These are phyloP conservation scores for Oemleria cerasiformis DNA, from an alignment of 306 rosid species.

Conservation along the genomic window DNA sequence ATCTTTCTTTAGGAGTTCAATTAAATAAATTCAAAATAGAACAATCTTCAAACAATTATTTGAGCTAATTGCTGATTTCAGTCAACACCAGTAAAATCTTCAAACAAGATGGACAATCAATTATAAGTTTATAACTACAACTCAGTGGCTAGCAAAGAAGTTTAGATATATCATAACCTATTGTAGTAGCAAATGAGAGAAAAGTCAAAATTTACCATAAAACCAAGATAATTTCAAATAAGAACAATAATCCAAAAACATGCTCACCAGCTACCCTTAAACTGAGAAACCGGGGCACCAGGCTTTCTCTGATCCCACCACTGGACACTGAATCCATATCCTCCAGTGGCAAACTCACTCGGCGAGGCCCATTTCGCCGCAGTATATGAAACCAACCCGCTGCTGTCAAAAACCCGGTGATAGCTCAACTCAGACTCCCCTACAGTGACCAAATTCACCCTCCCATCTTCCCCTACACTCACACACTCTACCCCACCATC, in stretches of 20 bases:
- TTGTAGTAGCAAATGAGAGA: no score
- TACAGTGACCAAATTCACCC: constrained; percentile 56
- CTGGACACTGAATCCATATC: constrained; percentile 75
- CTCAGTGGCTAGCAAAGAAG: neutral
- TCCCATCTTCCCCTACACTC: constrained; percentile 83
- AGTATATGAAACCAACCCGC: constrained; percentile 72
- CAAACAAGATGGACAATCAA: neutral
- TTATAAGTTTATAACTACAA: neutral
- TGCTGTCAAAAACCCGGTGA: constrained; percentile 61
- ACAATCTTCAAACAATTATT: neutral
- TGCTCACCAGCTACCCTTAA: constrained; percentile 78
- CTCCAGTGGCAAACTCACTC: constrained; percentile 80
- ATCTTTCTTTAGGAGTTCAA: neutral
- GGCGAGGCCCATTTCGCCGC: constrained; percentile 88
- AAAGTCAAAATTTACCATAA: neutral
- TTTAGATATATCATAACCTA: neutral
- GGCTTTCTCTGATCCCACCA: constrained; percentile 96
- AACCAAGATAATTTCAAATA: neutral
- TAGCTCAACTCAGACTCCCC: constrained; percentile 45
- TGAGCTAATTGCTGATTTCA: neutral
- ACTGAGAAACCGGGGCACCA: constrained; percentile 78
- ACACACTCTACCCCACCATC: constrained; percentile 71
- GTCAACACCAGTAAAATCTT: neutral
- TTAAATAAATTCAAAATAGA: neutral
- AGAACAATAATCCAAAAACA: neutral